Base-by-base conservation (phyloP, 768 basidiomycete species). In the Suillus hirtellus region DNA sequence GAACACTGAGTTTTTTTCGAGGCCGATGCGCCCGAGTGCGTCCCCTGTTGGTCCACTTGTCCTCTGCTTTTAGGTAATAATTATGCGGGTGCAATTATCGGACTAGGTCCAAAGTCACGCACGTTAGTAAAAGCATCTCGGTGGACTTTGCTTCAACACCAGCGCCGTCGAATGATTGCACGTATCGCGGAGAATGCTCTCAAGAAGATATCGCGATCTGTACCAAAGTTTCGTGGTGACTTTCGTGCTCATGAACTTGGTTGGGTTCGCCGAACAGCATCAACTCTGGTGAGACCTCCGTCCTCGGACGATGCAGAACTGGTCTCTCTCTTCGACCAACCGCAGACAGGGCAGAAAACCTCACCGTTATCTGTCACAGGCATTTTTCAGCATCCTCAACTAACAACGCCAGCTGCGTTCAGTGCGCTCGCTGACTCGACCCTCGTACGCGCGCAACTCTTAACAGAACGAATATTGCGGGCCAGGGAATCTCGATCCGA, bases 391-490 rank as follows among this genome's bases (percentile, higher is more conserved):
- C 92, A 97, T 67, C 82, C 86, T 0, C 80, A 84, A 19, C 82
- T 99, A 42, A 86, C 83, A 4, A 78, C 86, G 34, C 93, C 96
- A 0, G 72, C 80, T 1, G 85, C 86, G 27, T 87, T 99, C 54
- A 80, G 85, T 59, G 80, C 84, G 1, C 82, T 99, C 27, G 88
- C 95, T 31, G 82, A 90, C 60, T 86, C 91, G 34, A 96, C 96
- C 19, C 81, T 95, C 34, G 75, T 86, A 17, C 89, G 93, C 50
- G 95, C 94, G 7, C 85, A 88, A 66, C 76, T 91, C 37, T 82
- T 99, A 60, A 96, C 96, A 17, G 84, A 89, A 62, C 88, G 97
- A 49, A 93, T 99, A 31, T 76, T 91, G 58, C 82, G 84, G 15
- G 89, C 92, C 10, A 81, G 86, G 70, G 82, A 90, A 70, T 89